Evolutionary conservation across 139 green algal genomes (phyloP).

Genomic region (Pseudopediastrum boryanum): DNA sequence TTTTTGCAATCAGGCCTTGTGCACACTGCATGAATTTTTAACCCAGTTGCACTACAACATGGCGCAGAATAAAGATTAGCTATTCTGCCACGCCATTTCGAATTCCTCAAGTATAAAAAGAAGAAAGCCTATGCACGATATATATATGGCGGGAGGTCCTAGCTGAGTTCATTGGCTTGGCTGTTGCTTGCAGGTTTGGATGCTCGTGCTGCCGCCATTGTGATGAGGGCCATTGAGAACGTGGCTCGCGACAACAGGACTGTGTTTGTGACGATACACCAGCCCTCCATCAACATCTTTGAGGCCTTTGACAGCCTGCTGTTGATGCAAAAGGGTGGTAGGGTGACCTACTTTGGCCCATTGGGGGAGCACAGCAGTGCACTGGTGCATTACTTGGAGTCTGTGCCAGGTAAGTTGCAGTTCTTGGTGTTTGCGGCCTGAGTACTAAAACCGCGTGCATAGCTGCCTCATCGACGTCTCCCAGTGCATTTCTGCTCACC

Average conservation of each 20-base stretch:
- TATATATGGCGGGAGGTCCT: no score
- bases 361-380: slow-evolving; percentile 68
- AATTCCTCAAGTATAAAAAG: no score
- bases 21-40: no score
- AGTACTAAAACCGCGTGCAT: not conserved
- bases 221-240: slow-evolving; percentile 84
- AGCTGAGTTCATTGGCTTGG: no score
- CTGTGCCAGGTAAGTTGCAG: slow-evolving; percentile 15
- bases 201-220: slow-evolving; percentile 81
- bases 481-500: no score
- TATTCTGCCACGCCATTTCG: no score
- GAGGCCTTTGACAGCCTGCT: slow-evolving; percentile 80
- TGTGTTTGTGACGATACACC: slow-evolving; percentile 94
- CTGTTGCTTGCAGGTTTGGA: slow-evolving; percentile 85
- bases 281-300: slow-evolving; percentile 86
- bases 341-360: slow-evolving; percentile 88
- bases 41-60: no score
- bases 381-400: slow-evolving; percentile 71
- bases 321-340: slow-evolving; percentile 78
- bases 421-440: no score
- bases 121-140: no score
- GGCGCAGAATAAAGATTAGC: no score
- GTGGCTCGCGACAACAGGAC: slow-evolving; percentile 78
- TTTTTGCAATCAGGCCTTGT: no score
- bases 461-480: not conserved